Evolutionary conservation across 1,284 basidiomycete genomes (phyloP), one percentile per base, ranked within the genome.

Genomic region (Pisolithus thermaeus): DNA sequence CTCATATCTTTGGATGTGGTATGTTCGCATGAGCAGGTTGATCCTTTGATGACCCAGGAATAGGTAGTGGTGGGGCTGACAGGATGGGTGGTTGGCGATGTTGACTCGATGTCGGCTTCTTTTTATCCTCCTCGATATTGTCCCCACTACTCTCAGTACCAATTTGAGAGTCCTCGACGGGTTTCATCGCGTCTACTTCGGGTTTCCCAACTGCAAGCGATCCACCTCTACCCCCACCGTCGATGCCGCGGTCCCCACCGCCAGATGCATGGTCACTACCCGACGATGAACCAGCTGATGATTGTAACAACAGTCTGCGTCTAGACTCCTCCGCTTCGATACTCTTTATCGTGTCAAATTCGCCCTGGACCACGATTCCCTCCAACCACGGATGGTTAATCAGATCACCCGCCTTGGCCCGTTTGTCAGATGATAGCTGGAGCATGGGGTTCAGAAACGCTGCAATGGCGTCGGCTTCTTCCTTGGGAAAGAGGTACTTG

Each of bases 361-460:
- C 94, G 47, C 92, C 92, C 67, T 92, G 90, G 0, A 95, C 92
- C 35, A 87, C 78, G 38, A 92, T 73, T 8, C 82, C 87, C 9
- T 90, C 85, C 20, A 98, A 75, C 94, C 95, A 98, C 18, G 80
- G 75, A 67, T 98, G 93, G 57, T 89, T 83, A 16, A 85, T 78
- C 58, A 88, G 71, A 55, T 97, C 94, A 18, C 78, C 73, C 0
- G 96, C 95, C 47, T 84, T 83, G 0, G 92, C 92, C 38, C 90
- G 79, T 61, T 73, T 89, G 49, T 81, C 91, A 0, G 94, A 90
- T 64, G 90, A 83, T 48, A 97, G 80, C 47, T 90, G 78, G 7
- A 99, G 78, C 96, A 99, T 98, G 1, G 96, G 95, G 27, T 77
- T 76, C 35, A 98, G 73, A 78, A 98, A 97, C 0, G 84, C 80